A percentile compares a stretch with the other conserved stretches of the same genome.
Evolutionary conservation across 495 filamentous ascomycete genomes (phyloP).

Genomic region (Xanthoparmelia taractica): DNA sequence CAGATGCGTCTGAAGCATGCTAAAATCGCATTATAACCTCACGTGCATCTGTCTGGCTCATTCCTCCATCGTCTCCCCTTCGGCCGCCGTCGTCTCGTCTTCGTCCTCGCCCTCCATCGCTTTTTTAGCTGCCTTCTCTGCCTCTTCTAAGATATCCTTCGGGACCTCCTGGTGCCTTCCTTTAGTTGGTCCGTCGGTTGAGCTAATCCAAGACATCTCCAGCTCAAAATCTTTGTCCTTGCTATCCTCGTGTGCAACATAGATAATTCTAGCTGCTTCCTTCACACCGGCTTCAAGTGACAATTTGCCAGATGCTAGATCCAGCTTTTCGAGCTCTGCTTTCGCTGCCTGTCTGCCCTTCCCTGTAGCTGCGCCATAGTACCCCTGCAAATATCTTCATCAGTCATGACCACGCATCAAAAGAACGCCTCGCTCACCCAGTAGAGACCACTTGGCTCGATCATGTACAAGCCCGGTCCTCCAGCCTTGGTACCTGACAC

Average conservation of each 20-base stretch:
- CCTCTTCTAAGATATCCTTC: constrained; percentile 79
- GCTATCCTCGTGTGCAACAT: constrained; percentile 93
- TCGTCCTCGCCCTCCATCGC: constrained; percentile 64
- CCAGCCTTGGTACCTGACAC: constrained; percentile 65
- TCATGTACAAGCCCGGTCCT: constrained; percentile 93
- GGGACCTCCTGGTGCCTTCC: constrained; percentile 88
- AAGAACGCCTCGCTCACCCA: constrained; percentile 52
- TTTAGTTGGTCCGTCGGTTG: constrained; percentile 72
- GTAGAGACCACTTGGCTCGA: constrained; percentile 92
- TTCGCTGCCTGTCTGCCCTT: constrained; percentile 95
- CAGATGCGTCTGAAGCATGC: constrained; percentile 10
- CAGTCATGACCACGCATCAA: neutral
- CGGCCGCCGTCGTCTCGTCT: constrained; percentile 54
- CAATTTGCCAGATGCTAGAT: constrained; percentile 68
- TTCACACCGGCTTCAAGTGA: constrained; percentile 82
- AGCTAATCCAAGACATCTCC: constrained; percentile 97
- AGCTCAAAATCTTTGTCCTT: constrained; percentile 98
- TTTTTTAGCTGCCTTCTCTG: constrained; percentile 79
- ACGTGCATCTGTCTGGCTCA: constrained; percentile 33
- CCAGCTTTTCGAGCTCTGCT: constrained; percentile 94
- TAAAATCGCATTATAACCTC: constrained; percentile 21
- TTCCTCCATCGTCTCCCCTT: constrained; percentile 70
- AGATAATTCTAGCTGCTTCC: constrained; percentile 93
- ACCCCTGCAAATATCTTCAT: constrained; percentile 50
- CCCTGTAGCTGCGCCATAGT: constrained; percentile 94